Evolutionary conservation across 164 flowering plant genomes (phyloP).

Genomic region (Aristolochia fimbriata): DNA sequence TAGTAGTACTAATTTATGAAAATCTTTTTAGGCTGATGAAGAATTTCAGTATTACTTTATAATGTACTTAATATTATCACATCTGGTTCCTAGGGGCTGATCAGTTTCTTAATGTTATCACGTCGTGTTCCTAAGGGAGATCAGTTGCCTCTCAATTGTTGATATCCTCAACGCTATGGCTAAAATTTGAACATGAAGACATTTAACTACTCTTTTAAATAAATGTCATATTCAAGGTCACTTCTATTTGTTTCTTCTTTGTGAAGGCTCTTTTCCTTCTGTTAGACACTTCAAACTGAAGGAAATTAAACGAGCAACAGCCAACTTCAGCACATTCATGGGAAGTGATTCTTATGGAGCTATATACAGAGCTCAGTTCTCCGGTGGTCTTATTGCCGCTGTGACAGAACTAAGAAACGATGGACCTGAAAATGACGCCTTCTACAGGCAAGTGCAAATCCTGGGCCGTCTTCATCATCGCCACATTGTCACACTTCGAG

Average conservation of each 20-base stretch:
- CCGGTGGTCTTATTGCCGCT: constrained; percentile 43
- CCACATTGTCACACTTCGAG: constrained; percentile 53
- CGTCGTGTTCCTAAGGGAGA: too few species aligned
- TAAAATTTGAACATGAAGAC: too few species aligned
- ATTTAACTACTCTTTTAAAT: too few species aligned
- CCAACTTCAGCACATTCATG: constrained; percentile 44
- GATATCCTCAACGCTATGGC: too few species aligned
- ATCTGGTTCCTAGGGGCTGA: too few species aligned
- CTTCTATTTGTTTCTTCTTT: not conserved
- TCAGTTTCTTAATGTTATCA: too few species aligned
- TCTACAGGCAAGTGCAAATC: constrained; percentile 48
- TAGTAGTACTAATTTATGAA: too few species aligned
- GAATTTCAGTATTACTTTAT: too few species aligned
- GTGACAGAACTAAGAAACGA: constrained; percentile 46
- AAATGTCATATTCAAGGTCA: too few species aligned
- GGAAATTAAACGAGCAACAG: constrained; percentile 70
- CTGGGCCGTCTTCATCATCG: constrained; percentile 72
- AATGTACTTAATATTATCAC: too few species aligned
- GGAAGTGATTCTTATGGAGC: constrained; percentile 32
- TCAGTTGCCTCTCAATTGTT: too few species aligned
- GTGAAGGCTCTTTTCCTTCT: constrained; percentile 32
- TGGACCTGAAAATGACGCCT: constrained; percentile 31
- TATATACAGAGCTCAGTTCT: constrained; percentile 60
- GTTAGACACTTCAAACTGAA: constrained; percentile 47
- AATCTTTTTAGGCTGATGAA: too few species aligned